Evolutionary conservation across 148 eudicot species (phyloP).

Genomic region (Rhododendron simsii): DNA sequence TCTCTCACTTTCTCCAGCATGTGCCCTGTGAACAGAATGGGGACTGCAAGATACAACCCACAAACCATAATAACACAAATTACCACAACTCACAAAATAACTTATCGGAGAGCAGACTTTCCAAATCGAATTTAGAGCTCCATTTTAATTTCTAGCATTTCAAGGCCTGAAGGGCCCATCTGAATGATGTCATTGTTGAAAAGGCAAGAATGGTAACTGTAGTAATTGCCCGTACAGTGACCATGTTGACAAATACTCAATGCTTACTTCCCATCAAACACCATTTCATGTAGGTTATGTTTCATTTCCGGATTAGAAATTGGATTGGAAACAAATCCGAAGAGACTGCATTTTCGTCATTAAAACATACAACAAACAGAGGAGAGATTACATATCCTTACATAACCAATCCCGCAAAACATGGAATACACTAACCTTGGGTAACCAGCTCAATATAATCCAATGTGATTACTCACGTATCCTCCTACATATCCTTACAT

Average conservation of each 20-base stretch:
- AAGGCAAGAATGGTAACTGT: background rate
- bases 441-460: background rate
- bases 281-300: background rate
- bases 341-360: background rate
- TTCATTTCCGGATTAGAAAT: background rate
- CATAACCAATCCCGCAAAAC: background rate
- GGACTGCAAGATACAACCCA: conserved; percentile 59
- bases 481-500: background rate
- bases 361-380: background rate
- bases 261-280: background rate
- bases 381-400: background rate
- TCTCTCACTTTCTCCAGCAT: conserved; percentile 94
- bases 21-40: conserved; percentile 73
- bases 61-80: conserved; percentile 1
- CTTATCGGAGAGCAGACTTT: background rate
- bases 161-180: background rate
- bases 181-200: background rate
- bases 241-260: background rate
- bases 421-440: background rate
- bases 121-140: background rate
- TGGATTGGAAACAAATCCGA: background rate
- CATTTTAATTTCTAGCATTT: background rate
- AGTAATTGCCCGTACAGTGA: background rate
- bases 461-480: background rate
- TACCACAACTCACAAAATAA: background rate